phyloP scores from a whole-genome alignment of 1,139 yeast genomes.

The Scheffersomyces parashehatae region DNA sequence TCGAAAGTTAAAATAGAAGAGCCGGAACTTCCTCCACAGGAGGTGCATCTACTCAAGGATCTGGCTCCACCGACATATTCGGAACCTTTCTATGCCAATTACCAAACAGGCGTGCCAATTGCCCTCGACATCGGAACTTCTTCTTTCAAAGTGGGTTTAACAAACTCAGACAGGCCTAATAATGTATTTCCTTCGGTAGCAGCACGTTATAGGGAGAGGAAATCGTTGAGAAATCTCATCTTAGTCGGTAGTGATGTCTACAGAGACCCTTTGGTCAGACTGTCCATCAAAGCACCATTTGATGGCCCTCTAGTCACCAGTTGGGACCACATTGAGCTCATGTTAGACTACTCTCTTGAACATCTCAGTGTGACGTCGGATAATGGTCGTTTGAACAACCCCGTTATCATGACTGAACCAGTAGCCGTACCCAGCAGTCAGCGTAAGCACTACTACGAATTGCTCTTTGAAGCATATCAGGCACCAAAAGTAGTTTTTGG shows the following conservation, averaged over 20 bases:
- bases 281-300: constrained; percentile 75
- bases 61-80: constrained; percentile 30
- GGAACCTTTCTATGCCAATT: constrained; percentile 57
- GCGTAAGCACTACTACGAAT: constrained; percentile 72
- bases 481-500: constrained; percentile 80
- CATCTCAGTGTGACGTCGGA: constrained; percentile 68
- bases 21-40: constrained; percentile 47
- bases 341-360: constrained; percentile 80
- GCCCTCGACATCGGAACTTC: constrained; percentile 82
- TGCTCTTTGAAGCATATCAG: constrained; percentile 77
- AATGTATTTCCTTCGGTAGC: constrained; percentile 69
- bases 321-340: constrained; percentile 87
- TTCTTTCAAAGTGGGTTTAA: constrained; percentile 71
- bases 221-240: constrained; percentile 60
- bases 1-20: constrained; percentile 21
- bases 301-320: constrained; percentile 86
- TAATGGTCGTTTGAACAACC: constrained; percentile 64
- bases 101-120: constrained; percentile 64
- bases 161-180: constrained; percentile 53
- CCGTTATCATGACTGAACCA: constrained; percentile 79
- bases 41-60: constrained; percentile 53
- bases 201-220: constrained; percentile 78
- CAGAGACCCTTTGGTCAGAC: constrained; percentile 66
- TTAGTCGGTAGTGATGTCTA: constrained; percentile 82
- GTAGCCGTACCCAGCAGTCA: constrained; percentile 71